Percentiles rank a stretch among this genome's conserved stretches.
Conservation (phyloP, 1,284 basidiomycete genomes). For the Clitocybe nebularis region DNA sequence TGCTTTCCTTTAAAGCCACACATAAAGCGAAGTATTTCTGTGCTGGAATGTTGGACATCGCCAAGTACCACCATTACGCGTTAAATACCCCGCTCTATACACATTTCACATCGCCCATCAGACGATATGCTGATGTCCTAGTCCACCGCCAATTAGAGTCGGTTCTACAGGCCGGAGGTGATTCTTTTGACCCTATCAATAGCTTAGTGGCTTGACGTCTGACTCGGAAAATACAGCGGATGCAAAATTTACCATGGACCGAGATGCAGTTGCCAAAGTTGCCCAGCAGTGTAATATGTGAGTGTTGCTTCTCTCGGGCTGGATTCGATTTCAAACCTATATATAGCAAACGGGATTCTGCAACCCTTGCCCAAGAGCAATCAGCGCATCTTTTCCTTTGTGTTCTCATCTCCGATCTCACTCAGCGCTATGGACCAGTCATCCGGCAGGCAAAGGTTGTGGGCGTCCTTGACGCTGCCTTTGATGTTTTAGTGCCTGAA, state of each 20-base stretch:
- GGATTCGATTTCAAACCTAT: slow-evolving; percentile 13
- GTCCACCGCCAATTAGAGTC: slow-evolving; percentile 97
- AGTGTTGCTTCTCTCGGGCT: slow-evolving; percentile 20
- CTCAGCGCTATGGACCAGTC: slow-evolving; percentile 92
- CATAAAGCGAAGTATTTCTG: slow-evolving; percentile 97
- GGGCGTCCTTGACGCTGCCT: slow-evolving; percentile 91
- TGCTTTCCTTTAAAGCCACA: slow-evolving; percentile 87
- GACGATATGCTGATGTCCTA: slow-evolving; percentile 91
- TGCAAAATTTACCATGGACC: slow-evolving; percentile 93
- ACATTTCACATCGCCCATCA: slow-evolving; percentile 94
- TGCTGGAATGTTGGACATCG: slow-evolving; percentile 97
- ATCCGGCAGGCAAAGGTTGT: slow-evolving; percentile 91
- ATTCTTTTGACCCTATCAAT: slow-evolving; percentile 25
- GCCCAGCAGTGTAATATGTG: slow-evolving; percentile 97
- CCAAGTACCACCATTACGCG: slow-evolving; percentile 94
- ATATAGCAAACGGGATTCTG: slow-evolving; percentile 83
- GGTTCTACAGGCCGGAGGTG: slow-evolving; percentile 71
- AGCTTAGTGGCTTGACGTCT: slow-evolving; percentile 9
- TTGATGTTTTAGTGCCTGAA: slow-evolving; percentile 91
- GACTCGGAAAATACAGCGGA: slow-evolving; percentile 51
- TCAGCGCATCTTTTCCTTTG: slow-evolving; percentile 95
- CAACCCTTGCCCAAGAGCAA: slow-evolving; percentile 92
- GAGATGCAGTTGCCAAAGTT: slow-evolving; percentile 94
- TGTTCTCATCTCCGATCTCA: slow-evolving; percentile 89
- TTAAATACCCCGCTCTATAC: slow-evolving; percentile 93